Evolutionary conservation across 2,329 filamentous ascomycete genomes (phyloP).

Genomic region (Mariannaea sp.): DNA sequence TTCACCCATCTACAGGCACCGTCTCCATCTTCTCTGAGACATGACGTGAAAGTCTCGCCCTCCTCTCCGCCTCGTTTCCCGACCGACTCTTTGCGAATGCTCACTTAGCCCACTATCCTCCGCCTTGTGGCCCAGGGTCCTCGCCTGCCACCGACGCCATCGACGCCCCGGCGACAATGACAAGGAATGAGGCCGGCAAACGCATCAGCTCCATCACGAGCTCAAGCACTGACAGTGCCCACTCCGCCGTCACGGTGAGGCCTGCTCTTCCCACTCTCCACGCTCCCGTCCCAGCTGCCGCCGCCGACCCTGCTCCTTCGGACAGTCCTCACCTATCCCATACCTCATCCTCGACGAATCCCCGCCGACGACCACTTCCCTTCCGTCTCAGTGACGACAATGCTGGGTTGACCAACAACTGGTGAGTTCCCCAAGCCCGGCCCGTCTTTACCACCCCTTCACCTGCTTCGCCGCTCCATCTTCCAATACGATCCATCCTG

Average conservation of each 20-base stretch:
- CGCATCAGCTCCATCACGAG: constrained; percentile 57
- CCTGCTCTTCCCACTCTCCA: constrained; percentile 41
- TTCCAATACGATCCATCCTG: constrained; percentile 30
- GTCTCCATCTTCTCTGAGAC: constrained; percentile 28
- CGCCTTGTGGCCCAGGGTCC: constrained; percentile 40
- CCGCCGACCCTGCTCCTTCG: constrained; percentile 24
- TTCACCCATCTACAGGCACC: constrained; percentile 31
- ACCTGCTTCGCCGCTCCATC: constrained; percentile 20
- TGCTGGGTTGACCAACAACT: constrained; percentile 35
- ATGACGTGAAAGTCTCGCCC: constrained; percentile 41
- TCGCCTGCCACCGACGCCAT: constrained; percentile 35
- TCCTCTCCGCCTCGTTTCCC: constrained; percentile 20
- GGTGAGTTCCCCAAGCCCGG: constrained; percentile 32
- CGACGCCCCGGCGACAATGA: constrained; percentile 61
- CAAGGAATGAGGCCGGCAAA: constrained; percentile 65
- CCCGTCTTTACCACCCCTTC: constrained; percentile 21
- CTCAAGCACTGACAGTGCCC: constrained; percentile 66
- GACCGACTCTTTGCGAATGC: constrained; percentile 28
- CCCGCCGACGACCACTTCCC: constrained; percentile 27
- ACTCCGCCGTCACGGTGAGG: constrained; percentile 68
- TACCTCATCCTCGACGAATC: constrained; percentile 22
- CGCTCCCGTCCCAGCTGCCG: constrained; percentile 14
- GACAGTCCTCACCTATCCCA: constrained; percentile 25
- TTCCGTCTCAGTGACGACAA: constrained; percentile 34
- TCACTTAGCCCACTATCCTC: constrained; percentile 28